Percentiles rank a stretch among this genome's conserved stretches.
phyloP scores from a whole-genome alignment of 1,139 yeast genomes.

The Pichia sp. region DNA sequence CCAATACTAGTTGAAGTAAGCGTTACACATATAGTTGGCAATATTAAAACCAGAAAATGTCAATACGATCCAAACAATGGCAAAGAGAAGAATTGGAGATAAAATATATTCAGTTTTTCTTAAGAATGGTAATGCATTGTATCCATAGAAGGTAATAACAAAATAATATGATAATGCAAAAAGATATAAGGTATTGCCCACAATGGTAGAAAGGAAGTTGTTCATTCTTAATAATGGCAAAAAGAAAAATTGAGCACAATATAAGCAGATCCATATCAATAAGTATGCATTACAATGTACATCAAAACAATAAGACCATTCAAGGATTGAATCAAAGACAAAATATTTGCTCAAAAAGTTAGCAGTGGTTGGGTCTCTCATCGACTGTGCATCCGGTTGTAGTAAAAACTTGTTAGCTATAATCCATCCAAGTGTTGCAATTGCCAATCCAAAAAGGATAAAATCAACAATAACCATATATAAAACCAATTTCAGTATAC shows the following conservation, averaged over 20 bases:
- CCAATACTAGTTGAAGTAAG: conserved; percentile 52
- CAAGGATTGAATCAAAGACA: conserved; percentile 40
- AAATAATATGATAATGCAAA: conserved; percentile 68
- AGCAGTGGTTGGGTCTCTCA: conserved; percentile 2
- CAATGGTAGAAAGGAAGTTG: conserved; percentile 54
- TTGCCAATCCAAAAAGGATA: conserved; percentile 56
- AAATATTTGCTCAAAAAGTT: conserved; percentile 13
- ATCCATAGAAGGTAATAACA: conserved; percentile 79
- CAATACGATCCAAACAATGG: conserved; percentile 48
- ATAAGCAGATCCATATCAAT: conserved; percentile 70
- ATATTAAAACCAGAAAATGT: conserved; percentile 63
- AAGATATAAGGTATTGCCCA: conserved; percentile 75
- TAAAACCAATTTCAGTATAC: conserved; percentile 55
- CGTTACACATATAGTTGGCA: conserved; percentile 59
- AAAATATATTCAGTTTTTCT: conserved; percentile 52
- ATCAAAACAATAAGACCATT: conserved; percentile 94
- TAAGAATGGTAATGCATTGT: conserved; percentile 74
- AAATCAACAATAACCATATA: conserved; percentile 87
- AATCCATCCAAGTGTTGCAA: conserved; percentile 70
- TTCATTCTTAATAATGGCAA: conserved; percentile 63
- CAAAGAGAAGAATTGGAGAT: conserved; percentile 52
- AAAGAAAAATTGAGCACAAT: conserved; percentile 67
- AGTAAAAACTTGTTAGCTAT: conserved; percentile 57
- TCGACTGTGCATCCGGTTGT: conserved; percentile 26
- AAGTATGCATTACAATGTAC: conserved; percentile 86